These are phyloP conservation scores for Xerocomellus chrysenteron DNA, from an alignment of 768 basidiomycete genomes.

Conservation along the genomic window DNA sequence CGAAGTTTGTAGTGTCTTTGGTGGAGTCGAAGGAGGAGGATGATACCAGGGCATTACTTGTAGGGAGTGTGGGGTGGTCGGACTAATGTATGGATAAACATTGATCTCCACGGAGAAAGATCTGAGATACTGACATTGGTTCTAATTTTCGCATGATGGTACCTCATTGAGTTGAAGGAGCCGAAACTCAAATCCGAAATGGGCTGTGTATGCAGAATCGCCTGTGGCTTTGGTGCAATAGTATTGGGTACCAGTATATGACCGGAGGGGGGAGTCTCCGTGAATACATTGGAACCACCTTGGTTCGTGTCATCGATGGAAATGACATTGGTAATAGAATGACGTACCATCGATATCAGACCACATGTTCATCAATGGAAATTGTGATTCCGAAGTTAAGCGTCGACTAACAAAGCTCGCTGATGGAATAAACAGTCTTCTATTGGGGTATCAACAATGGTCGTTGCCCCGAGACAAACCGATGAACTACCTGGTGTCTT, in stretches of 20 bases:
- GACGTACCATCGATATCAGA: neutral
- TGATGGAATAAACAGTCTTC: neutral
- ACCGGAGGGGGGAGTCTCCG: neutral
- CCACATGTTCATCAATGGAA: neutral
- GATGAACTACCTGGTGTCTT: neutral
- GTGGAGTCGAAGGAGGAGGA: too few species aligned
- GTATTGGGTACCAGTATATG: too few species aligned
- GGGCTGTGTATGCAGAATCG: neutral
- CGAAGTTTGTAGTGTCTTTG: neutral
- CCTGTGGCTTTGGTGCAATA: too few species aligned
- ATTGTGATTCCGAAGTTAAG: neutral
- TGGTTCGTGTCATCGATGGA: neutral
- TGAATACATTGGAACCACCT: neutral
- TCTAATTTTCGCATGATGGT: neutral
- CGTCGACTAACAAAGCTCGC: neutral
- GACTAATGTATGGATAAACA: too few species aligned
- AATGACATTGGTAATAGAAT: neutral
- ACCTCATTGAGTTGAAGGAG: too few species aligned
- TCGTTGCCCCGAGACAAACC: neutral
- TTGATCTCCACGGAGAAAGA: too few species aligned
- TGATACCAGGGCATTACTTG: too few species aligned
- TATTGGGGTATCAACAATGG: neutral
- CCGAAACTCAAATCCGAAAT: neutral
- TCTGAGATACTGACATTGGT: too few species aligned
- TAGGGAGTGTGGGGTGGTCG: too few species aligned